Evolutionary conservation across 2,329 filamentous ascomycete species (phyloP), one percentile per base, ranked within the genome.

Genomic region (Penicillium crustosum): DNA sequence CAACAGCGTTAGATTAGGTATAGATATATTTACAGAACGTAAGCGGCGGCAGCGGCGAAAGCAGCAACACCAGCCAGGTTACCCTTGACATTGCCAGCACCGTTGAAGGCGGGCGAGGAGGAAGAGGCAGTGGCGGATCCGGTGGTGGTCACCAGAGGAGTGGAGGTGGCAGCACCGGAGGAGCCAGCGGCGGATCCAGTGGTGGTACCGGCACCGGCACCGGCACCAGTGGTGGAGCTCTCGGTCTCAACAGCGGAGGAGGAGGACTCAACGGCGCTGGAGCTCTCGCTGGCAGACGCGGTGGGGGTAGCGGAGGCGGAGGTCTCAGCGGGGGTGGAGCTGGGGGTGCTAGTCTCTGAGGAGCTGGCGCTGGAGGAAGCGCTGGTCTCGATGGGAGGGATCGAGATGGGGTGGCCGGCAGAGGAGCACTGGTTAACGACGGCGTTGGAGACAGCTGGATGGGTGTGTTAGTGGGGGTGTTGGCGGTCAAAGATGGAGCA

Each of bases 371-470:
- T 41, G 35, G 58, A 41, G 2, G 61, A 49, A 15, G 60, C 49
- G 39, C 63, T 57, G 23, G 65, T 67, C 44, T 60, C 61, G 43
- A 74, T 59, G 7, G 71, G 66, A 13, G 74, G 72, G n/a, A 78
- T 49, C 10, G 65, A 63, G 62, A 78, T 74, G 35, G 75, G 73
- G 55, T 70, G 65, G 51, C 75, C 73, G 23, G 64, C 75, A 19
- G 66, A 59, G 15, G 69, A 72, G 66, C 75, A 78, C 53, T 73
- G 60, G 0, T 61, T 58, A 29, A 71, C 64, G 33, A 77, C 75
- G 44, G 62, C 62, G 58, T 67, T 70, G 58, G 73, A 75, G 52
- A 77, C 74, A 38, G 70, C 75, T 77, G 41, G 41, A 44, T 10
- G 17, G 2, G 29, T 58, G 55, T 17, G 45, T 41, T 43, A 27